Percentiles rank a stretch among this genome's conserved stretches.
phyloP scores from a whole-genome alignment of 192 early-diverging fungal species.

The Gaertneriomyces semiglobifer region DNA sequence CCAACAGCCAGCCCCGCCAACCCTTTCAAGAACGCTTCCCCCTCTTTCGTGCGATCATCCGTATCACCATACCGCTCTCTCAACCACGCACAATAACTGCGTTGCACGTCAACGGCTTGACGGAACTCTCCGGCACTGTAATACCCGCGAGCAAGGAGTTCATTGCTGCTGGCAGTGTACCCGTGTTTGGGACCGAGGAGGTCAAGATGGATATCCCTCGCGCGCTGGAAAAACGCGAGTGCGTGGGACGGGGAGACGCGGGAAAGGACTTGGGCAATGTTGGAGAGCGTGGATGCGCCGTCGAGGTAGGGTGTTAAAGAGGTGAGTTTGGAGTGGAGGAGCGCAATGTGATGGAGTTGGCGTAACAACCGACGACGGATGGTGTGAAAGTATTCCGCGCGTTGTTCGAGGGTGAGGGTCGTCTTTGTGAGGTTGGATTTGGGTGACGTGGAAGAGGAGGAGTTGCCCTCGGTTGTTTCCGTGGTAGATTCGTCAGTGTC shows the following conservation, averaged over 20 bases:
- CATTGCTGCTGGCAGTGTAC: slow-evolving; percentile 63
- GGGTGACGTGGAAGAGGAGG: neutral
- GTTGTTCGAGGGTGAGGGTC: neutral
- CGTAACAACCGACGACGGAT: slow-evolving; percentile 40
- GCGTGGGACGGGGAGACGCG: slow-evolving; percentile 51
- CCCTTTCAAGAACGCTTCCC: slow-evolving; percentile 11
- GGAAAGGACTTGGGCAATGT: slow-evolving; percentile 26
- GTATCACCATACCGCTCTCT: slow-evolving; percentile 60
- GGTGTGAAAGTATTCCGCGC: neutral
- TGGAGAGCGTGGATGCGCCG: slow-evolving; percentile 69
- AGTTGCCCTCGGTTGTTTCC: neutral
- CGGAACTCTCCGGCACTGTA: slow-evolving; percentile 66
- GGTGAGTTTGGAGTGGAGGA: slow-evolving; percentile 75
- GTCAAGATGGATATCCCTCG: slow-evolving; percentile 60
- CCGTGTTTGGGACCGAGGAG: slow-evolving; percentile 69
- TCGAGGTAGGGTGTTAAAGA: slow-evolving; percentile 72
- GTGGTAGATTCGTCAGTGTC: neutral
- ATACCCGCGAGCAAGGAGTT: slow-evolving; percentile 74
- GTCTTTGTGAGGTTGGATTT: neutral
- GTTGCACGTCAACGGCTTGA: slow-evolving; percentile 69
- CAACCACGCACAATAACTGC: slow-evolving; percentile 64
- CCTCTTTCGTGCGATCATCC: slow-evolving; percentile 62
- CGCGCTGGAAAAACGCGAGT: slow-evolving; percentile 65
- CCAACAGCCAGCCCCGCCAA: slow-evolving; percentile 21
- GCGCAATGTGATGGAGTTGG: slow-evolving; percentile 78